These are phyloP conservation scores for Pochonia chlamydosporia DNA, from an alignment of 2,329 filamentous ascomycete species.

Conservation along the genomic window DNA sequence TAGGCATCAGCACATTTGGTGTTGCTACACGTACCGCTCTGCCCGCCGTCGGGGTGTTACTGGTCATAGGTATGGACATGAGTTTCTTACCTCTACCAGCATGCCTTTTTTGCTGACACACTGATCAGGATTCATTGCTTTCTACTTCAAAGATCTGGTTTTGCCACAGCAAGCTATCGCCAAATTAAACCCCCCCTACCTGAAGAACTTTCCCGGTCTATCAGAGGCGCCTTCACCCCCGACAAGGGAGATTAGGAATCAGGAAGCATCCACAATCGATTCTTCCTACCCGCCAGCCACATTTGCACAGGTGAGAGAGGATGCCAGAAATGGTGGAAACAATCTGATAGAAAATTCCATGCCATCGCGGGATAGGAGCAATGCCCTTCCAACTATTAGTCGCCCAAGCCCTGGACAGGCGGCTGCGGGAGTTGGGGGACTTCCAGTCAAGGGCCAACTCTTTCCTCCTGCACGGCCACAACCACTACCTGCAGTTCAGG, in stretches of 20 bases:
- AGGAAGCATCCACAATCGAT: background rate
- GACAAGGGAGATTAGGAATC: background rate
- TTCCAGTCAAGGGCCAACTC: conserved; percentile 33
- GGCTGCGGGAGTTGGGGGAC: conserved; percentile 29
- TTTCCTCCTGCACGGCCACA: conserved; percentile 34
- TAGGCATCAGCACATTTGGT: conserved; percentile 38
- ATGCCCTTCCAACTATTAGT: conserved; percentile 31
- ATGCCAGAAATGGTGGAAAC: background rate
- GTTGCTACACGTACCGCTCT: conserved; percentile 42
- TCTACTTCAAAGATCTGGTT: conserved; percentile 21
- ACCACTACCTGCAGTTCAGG: conserved; percentile 16
- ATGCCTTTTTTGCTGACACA: conserved; percentile 22
- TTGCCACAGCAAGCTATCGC: conserved; percentile 5
- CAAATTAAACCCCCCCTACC: conserved; percentile 1
- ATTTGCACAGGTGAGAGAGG: background rate
- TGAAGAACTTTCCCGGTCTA: conserved; percentile 3
- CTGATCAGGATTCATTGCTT: conserved; percentile 7
- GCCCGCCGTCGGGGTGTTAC: conserved; percentile 42
- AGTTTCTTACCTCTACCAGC: conserved; percentile 2
- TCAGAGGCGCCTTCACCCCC: background rate
- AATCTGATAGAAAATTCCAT: background rate
- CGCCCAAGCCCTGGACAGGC: conserved; percentile 30
- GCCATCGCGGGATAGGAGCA: conserved; percentile 12
- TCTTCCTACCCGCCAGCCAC: background rate
- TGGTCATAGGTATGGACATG: conserved; percentile 42